phyloP scores from a whole-genome alignment of 169 alveolate genomes.

The Cryptosporidium sp. region DNA sequence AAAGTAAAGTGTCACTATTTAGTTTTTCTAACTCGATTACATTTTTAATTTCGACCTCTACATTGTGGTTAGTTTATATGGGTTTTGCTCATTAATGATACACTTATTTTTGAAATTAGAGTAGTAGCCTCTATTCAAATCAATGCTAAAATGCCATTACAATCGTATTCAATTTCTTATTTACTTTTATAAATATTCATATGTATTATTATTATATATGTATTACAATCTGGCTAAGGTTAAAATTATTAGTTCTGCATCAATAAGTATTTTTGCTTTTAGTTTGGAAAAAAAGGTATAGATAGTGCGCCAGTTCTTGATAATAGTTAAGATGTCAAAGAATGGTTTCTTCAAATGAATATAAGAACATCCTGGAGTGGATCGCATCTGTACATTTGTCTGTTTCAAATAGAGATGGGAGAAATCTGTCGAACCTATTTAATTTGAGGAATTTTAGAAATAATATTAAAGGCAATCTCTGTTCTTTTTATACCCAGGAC shows the following conservation, averaged over 20 bases:
- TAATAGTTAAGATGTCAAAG: slow-evolving; percentile 1
- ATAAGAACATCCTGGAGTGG: slow-evolving; percentile 38
- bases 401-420: slow-evolving; percentile 57
- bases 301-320: background rate
- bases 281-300: background rate
- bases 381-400: slow-evolving; percentile 15
- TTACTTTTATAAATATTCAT: too few relatives aligned
- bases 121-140: too few relatives aligned
- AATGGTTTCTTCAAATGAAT: slow-evolving; percentile 38
- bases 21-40: background rate
- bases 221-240: too few relatives aligned
- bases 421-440: slow-evolving; percentile 5
- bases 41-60: background rate
- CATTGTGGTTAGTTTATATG: too few relatives aligned
- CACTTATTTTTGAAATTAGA: too few relatives aligned
- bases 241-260: background rate
- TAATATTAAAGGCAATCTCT: background rate
- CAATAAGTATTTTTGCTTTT: background rate
- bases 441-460: slow-evolving; percentile 21
- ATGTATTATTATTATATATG: too few relatives aligned
- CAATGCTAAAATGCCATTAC: too few relatives aligned
- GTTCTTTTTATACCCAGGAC: slow-evolving; percentile 33
- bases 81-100: too few relatives aligned
- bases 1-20: background rate
- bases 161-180: too few relatives aligned